phyloP scores from a whole-genome alignment of 352 stramenopile species.

The Globisporangium cederbergense region DNA sequence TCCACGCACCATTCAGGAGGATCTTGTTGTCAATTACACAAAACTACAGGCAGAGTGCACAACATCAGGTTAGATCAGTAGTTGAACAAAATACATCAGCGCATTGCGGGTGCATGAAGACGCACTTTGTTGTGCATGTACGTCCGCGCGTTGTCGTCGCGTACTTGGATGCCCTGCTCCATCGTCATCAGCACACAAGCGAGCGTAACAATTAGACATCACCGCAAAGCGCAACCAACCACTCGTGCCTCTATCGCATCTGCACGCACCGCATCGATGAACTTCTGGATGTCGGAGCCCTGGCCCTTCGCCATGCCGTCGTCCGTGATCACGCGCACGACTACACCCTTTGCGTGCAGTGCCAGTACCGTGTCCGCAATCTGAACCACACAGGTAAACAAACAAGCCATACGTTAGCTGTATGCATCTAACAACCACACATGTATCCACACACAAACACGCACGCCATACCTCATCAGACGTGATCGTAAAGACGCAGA shows the following conservation, averaged over 20 bases:
- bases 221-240: neutral
- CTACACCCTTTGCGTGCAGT: constrained; percentile 45
- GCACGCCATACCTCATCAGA: constrained; percentile 46
- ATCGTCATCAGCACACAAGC: constrained; percentile 3
- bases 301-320: constrained; percentile 52
- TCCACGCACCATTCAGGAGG: constrained; percentile 48
- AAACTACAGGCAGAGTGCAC: constrained; percentile 29
- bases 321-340: constrained; percentile 63
- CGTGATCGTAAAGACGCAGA: constrained; percentile 76
- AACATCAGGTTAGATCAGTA: neutral
- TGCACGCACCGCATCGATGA: constrained; percentile 52
- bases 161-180: constrained; percentile 50
- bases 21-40: constrained; percentile 62
- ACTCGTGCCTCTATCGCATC: neutral
- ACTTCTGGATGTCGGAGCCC: constrained; percentile 72
- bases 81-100: no score
- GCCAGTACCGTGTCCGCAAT: constrained; percentile 59
- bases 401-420: neutral
- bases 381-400: constrained; percentile 18
- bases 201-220: neutral
- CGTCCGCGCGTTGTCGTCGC: constrained; percentile 52
- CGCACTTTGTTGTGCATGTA: constrained; percentile 74
- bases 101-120: neutral
- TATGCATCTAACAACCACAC: neutral
- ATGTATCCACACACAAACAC: neutral